Evolutionary conservation across 1,284 basidiomycete genomes (phyloP).

Genomic region (Omphalotus olearius): DNA sequence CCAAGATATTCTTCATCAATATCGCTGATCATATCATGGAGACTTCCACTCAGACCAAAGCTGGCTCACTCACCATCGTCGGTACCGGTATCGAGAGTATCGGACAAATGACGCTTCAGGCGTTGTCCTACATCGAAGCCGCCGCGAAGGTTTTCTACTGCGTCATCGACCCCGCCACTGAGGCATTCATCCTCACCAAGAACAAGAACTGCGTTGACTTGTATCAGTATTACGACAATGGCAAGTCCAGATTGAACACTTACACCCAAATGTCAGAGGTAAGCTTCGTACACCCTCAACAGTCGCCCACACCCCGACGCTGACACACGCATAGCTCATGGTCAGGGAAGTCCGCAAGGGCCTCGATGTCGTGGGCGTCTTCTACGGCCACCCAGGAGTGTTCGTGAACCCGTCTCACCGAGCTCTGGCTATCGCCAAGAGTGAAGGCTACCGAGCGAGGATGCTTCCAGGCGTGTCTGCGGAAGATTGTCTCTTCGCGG

Average conservation of each 20-base stretch:
- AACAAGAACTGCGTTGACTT: slow-evolving; percentile 9
- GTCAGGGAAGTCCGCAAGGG: slow-evolving; percentile 7
- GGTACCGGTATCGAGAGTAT: slow-evolving; percentile 11
- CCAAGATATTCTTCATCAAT: too few relatives aligned
- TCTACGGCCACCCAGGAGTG: slow-evolving; percentile 11
- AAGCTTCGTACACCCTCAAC: neutral
- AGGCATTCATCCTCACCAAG: slow-evolving; percentile 10
- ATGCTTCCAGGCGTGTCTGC: slow-evolving; percentile 11
- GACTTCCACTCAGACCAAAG: neutral
- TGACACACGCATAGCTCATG: slow-evolving; percentile 7
- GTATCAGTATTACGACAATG: slow-evolving; percentile 11
- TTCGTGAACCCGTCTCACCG: slow-evolving; percentile 10
- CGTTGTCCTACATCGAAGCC: slow-evolving; percentile 10
- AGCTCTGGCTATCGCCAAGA: slow-evolving; percentile 6
- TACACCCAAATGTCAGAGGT: slow-evolving; percentile 12
- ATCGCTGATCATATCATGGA: neutral
- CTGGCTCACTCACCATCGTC: slow-evolving; percentile 7
- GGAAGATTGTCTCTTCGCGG: slow-evolving; percentile 8
- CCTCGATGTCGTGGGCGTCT: slow-evolving; percentile 4
- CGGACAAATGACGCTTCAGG: slow-evolving; percentile 10
- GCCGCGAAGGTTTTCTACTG: slow-evolving; percentile 8
- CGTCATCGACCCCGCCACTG: slow-evolving; percentile 8
- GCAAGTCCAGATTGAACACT: slow-evolving; percentile 6
- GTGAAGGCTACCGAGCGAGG: slow-evolving; percentile 4
- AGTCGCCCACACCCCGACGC: neutral